Conservation (phyloP, 495 filamentous ascomycete species). For the Niebla homalea region DNA sequence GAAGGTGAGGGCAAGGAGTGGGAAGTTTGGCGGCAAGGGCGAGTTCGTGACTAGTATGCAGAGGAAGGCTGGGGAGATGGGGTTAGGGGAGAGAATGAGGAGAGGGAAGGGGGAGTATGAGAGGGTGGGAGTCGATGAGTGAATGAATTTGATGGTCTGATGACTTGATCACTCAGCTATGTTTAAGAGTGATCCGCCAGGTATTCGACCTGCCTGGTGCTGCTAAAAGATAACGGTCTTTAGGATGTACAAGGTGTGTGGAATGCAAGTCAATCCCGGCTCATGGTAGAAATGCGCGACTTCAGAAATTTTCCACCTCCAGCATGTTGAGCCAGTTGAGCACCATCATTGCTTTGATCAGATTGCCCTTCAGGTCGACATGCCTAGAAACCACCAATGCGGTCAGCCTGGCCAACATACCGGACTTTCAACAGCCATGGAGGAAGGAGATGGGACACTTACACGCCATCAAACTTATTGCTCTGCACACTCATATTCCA, state of each 20-base stretch:
- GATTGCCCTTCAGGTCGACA: constrained; percentile 37
- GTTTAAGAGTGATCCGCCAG: too few species aligned
- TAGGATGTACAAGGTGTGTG: too few species aligned
- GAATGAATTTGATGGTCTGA: too few species aligned
- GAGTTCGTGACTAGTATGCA: constrained; percentile 48
- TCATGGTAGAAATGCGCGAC: background rate
- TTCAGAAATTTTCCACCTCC: constrained; percentile 16
- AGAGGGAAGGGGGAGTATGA: constrained; percentile 38
- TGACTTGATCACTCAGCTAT: too few species aligned
- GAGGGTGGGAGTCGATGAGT: constrained; percentile 13
- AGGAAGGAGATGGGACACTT: constrained; percentile 7
- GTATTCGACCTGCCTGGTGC: too few species aligned
- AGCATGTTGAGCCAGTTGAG: constrained; percentile 36
- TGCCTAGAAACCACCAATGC: constrained; percentile 18
- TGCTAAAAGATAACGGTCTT: too few species aligned
- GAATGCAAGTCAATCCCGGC: too few species aligned
- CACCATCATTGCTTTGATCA: constrained; percentile 45
- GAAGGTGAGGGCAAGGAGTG: constrained; percentile 37
- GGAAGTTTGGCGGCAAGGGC: constrained; percentile 47
- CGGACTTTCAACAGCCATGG: background rate
- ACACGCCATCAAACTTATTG: constrained; percentile 39
- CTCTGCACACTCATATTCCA: constrained; percentile 42
- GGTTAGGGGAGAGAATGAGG: constrained; percentile 40
- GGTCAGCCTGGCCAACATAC: background rate
- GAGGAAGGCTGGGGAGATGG: constrained; percentile 43